phyloP scores from a whole-genome alignment of 2,329 filamentous ascomycete genomes.

The Hypoxylon sp. region DNA sequence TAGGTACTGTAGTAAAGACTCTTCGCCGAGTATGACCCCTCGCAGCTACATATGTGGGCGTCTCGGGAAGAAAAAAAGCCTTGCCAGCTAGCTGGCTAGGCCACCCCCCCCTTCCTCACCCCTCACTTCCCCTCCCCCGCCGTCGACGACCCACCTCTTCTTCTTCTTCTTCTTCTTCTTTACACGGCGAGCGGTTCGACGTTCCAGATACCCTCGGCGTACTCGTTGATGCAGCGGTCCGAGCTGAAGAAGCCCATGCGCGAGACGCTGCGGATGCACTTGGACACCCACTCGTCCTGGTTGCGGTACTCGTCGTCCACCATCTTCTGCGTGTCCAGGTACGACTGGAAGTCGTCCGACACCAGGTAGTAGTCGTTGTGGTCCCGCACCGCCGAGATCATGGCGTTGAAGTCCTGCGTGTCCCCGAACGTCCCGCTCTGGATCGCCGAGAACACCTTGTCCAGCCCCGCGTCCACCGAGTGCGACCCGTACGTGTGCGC shows the following conservation, averaged over 20 bases:
- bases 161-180: conserved; percentile 30
- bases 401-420: conserved; percentile 76
- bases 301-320: conserved; percentile 93
- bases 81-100: no score
- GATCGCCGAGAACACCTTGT: conserved; percentile 85
- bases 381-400: conserved; percentile 84
- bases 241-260: conserved; percentile 98
- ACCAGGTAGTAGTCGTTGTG: conserved; percentile 98
- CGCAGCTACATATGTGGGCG: no score
- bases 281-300: conserved; percentile 90
- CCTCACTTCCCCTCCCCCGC: background rate
- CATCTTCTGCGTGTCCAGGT: conserved; percentile 87
- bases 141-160: background rate
- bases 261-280: conserved; percentile 86
- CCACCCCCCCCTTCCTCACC: background rate
- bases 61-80: no score
- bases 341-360: conserved; percentile 96
- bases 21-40: no score
- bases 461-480: conserved; percentile 77
- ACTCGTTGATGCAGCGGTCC: conserved; percentile 95
- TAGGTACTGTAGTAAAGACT: background rate
- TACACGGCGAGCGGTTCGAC: conserved; percentile 76
- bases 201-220: conserved; percentile 98
- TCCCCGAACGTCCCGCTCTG: conserved; percentile 83
- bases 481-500: conserved; percentile 84